A percentile compares a stretch with the other conserved stretches of the same genome.
phyloP scores from a whole-genome alignment of 1,284 basidiomycete genomes.

The Sporisorium reilianum region DNA sequence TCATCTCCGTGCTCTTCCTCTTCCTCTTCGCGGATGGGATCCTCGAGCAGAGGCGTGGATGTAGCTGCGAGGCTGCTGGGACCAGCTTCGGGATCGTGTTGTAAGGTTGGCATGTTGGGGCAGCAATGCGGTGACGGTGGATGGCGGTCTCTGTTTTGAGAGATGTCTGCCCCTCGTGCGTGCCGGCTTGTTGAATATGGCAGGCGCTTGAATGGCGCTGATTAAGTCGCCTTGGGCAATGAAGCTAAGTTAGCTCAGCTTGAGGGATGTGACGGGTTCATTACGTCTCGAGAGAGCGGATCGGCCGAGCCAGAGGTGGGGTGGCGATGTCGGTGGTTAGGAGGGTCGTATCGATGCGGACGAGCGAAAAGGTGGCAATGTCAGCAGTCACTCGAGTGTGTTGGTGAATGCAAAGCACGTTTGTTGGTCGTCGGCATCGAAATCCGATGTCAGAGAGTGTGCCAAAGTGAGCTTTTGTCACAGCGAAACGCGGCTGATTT shows the following conservation, averaged over 20 bases:
- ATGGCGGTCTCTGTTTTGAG: not conserved
- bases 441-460: slow-evolving; percentile 1
- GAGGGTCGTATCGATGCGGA: not conserved
- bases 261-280: not conserved
- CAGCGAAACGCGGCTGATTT: slow-evolving; percentile 6
- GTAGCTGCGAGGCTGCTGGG: not conserved
- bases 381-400: no score
- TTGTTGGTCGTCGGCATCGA: not conserved
- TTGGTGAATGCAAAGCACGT: not conserved
- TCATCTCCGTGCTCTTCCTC: slow-evolving; percentile 11
- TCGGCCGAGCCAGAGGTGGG: not conserved
- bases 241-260: not conserved
- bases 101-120: slow-evolving; percentile 11
- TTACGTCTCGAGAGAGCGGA: not conserved
- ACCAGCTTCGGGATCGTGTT: not conserved
- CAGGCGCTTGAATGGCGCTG: not conserved
- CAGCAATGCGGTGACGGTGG: not conserved
- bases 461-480: not conserved
- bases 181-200: no score
- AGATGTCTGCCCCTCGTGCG: not conserved
- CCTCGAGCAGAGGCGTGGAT: slow-evolving; percentile 10
- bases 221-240: not conserved
- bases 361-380: no score
- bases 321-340: not conserved
- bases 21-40: slow-evolving; percentile 21